Evolutionary conservation across 2,329 filamentous ascomycete species (phyloP), one percentile per base, ranked within the genome.

Genomic region (Alternaria conjuncta): DNA sequence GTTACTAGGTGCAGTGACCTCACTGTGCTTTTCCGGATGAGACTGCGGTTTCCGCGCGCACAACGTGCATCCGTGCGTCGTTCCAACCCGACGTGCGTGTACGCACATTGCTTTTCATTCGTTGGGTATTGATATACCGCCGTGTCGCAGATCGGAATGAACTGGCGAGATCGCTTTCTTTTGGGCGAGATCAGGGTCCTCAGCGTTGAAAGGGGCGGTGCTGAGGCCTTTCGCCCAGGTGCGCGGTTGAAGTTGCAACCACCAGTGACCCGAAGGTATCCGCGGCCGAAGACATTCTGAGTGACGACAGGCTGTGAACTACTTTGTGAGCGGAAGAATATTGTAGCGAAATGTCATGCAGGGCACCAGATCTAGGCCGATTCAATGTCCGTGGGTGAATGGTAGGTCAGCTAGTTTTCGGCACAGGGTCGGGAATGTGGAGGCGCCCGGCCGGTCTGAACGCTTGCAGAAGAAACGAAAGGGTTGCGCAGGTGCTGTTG

Each of bases 241-340:
- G 62, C 62, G 57, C 61, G 58, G 44, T 46, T 45, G 15, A 36
- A 30, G 41, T 44, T 54, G 46, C 45, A 49, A 25, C 41, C 36
- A 41, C 36, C 45, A 13, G 23, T 47, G 26, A 41, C 53, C 51
- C 53, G 45, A 54, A 50, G 47, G 43, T 62, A 65, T 69, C 67
- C 67, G 67, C 67, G 67, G 67, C 67, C 67, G 67, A 67, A 64
- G 36, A 18, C 30, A 36, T 23, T 13, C 15, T 57, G 44, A 47
- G 55, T 44, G 49, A 47, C 55, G 49, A 59, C 53, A 62, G 58
- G 60, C 60, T 49, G 15, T 15, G 36, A 54, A 47, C 25, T 20
- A n/a, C 12, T n/a, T 10, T 26, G 26, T n/a, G 21, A 20, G 23
- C 60, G 55, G 60, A 58, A 28, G 13, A 57, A 55, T 41, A 44